phyloP scores from a whole-genome alignment of 1,284 basidiomycete genomes.

The Austropuccinia psidii region DNA sequence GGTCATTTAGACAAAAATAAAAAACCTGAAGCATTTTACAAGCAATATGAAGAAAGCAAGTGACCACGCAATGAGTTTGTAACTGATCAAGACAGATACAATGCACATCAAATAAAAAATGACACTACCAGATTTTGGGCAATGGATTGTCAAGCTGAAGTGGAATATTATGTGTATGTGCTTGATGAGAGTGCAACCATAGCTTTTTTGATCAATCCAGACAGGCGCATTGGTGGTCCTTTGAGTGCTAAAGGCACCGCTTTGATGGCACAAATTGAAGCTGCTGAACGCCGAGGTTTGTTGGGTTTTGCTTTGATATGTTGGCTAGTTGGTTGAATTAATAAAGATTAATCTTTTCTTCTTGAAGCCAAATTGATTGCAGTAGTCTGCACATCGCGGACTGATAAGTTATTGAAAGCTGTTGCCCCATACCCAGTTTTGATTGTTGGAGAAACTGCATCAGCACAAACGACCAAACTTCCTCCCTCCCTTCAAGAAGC shows the following conservation, averaged over 20 bases:
- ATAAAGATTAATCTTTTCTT: too few relatives aligned
- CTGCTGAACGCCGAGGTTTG: too few relatives aligned
- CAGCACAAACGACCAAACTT: slow-evolving; percentile 95
- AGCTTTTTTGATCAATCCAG: slow-evolving; percentile 63
- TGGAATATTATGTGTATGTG: slow-evolving; percentile 84
- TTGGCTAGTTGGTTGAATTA: too few relatives aligned
- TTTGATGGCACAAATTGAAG: too few relatives aligned
- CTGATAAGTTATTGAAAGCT: slow-evolving; percentile 78
- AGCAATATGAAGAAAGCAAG: too few relatives aligned
- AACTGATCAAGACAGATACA: too few relatives aligned
- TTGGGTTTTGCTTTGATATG: too few relatives aligned
- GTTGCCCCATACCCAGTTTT: slow-evolving; percentile 75
- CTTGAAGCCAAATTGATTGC: too few relatives aligned
- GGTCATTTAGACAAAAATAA: slow-evolving; percentile 90
- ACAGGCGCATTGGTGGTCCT: slow-evolving; percentile 49
- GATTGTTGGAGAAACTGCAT: slow-evolving; percentile 57
- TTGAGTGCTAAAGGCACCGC: slow-evolving; percentile 86
- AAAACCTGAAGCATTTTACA: slow-evolving; percentile 84
- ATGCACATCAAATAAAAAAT: too few relatives aligned
- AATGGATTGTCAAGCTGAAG: slow-evolving; percentile 73
- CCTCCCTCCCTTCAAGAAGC: slow-evolving; percentile 97
- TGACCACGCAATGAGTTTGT: too few relatives aligned
- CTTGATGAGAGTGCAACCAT: too few relatives aligned
- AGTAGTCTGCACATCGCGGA: slow-evolving; percentile 74
- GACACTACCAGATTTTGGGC: slow-evolving; percentile 78